These are phyloP conservation scores for Nannochloris sp. DNA, from an alignment of 139 green algal genomes.

Conservation along the genomic window DNA sequence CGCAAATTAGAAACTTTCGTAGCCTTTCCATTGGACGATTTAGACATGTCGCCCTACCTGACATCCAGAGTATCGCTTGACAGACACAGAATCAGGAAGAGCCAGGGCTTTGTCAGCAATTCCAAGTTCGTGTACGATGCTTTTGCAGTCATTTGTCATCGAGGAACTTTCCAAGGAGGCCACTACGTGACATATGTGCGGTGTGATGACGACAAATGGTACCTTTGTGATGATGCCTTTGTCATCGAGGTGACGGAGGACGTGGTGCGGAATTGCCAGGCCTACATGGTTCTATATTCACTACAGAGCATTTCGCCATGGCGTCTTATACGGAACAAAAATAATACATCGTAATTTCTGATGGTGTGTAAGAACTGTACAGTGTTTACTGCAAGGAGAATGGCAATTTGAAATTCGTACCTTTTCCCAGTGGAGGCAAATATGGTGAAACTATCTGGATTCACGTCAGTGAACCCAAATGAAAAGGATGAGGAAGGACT, in stretches of 20 bases:
- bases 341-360: not conserved
- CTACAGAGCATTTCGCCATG: not conserved
- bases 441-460: conserved; percentile 14
- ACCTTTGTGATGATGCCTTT: conserved; percentile 73
- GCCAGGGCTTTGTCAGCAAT: not conserved
- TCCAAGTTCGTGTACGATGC: conserved; percentile 50
- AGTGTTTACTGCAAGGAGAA: not conserved
- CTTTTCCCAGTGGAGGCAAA: not conserved
- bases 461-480: conserved; percentile 15
- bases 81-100: not conserved
- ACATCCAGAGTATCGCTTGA: conserved; percentile 9
- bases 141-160: conserved; percentile 79
- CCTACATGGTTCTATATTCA: conserved; percentile 86
- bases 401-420: not conserved
- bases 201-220: conserved; percentile 54
- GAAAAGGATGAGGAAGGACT: not conserved
- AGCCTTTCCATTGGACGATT: conserved; percentile 45
- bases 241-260: conserved; percentile 46
- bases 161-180: conserved; percentile 52
- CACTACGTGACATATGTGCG: conserved; percentile 78
- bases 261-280: conserved; percentile 55
- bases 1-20: conserved; percentile 72
- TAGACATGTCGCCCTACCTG: conserved; percentile 78
- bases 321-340: not conserved
- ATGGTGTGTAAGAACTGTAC: not conserved